A percentile compares a stretch with the other conserved stretches of the same genome.
Conservation (phyloP, 176 grass and related monocot genomes). For the Eleusine coracana region DNA sequence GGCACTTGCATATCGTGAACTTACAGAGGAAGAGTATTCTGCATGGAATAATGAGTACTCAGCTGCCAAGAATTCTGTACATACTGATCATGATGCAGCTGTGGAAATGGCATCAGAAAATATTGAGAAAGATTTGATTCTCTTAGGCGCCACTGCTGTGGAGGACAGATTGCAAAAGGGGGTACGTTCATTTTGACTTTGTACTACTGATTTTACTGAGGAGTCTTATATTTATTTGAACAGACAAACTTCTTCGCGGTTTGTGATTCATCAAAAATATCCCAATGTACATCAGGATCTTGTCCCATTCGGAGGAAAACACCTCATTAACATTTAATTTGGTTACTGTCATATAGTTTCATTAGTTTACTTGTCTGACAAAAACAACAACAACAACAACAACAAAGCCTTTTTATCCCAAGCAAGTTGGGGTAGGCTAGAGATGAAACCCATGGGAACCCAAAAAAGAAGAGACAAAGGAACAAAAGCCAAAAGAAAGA, state of each 20-base stretch:
- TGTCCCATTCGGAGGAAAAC: neutral
- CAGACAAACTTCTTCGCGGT: neutral
- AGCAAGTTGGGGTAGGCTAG: too few species aligned
- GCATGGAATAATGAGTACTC: constrained; percentile 64
- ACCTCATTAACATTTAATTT: neutral
- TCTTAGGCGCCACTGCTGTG: constrained; percentile 93
- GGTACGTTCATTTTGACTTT: constrained; percentile 47
- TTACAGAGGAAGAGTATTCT: constrained; percentile 73
- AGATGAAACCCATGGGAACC: too few species aligned
- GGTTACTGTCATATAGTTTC: constrained; percentile 6
- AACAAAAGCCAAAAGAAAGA: too few species aligned
- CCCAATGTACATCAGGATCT: neutral
- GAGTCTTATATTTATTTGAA: constrained; percentile 38
- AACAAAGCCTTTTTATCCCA: too few species aligned
- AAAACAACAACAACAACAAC: too few species aligned
- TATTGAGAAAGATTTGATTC: constrained; percentile 82
- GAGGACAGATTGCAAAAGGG: constrained; percentile 94
- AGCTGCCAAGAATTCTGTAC: constrained; percentile 75
- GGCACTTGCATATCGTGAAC: constrained; percentile 82
- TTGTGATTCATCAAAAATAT: neutral
- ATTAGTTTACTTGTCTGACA: constrained; percentile 9
- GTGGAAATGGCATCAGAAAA: constrained; percentile 73
- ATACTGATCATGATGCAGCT: constrained; percentile 68
- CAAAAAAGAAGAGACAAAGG: too few species aligned
- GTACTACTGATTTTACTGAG: neutral